phyloP scores from a whole-genome alignment of 2,329 filamentous ascomycete species.

The Aspergillus sp. region DNA sequence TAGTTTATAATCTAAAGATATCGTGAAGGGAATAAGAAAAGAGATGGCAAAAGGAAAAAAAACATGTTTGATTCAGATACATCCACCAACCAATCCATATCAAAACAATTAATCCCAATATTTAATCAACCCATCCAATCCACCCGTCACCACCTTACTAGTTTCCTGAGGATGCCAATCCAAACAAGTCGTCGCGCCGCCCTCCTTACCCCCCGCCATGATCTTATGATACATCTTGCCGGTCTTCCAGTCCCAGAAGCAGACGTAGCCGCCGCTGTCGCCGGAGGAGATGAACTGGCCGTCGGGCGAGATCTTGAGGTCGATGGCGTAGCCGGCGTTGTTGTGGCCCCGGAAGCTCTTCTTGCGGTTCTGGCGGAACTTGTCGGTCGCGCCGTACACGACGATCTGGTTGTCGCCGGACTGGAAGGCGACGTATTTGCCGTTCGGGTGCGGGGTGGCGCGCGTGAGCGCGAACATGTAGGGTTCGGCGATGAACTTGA shows the following conservation, averaged over 20 bases:
- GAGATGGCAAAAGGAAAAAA: background rate
- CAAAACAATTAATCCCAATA: slow-evolving; percentile 73
- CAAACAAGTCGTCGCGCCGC: slow-evolving; percentile 77
- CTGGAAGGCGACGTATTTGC: slow-evolving; percentile 94
- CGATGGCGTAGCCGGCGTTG: slow-evolving; percentile 89
- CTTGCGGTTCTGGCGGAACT: slow-evolving; percentile 95
- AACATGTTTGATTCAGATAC: too few species aligned
- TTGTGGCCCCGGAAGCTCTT: slow-evolving; percentile 97
- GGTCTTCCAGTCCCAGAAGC: slow-evolving; percentile 99
- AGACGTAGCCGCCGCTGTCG: slow-evolving; percentile 84
- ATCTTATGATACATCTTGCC: slow-evolving; percentile 99
- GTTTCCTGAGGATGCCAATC: slow-evolving; percentile 98
- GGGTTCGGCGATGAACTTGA: slow-evolving; percentile 96
- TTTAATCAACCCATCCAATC: slow-evolving; percentile 81
- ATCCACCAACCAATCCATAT: too few species aligned
- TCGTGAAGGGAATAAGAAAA: background rate
- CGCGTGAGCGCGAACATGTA: slow-evolving; percentile 97
- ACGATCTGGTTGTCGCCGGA: slow-evolving; percentile 94
- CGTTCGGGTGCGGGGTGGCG: slow-evolving; percentile 77
- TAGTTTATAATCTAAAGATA: too few species aligned
- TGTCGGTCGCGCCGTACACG: slow-evolving; percentile 90
- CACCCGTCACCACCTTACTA: slow-evolving; percentile 88
- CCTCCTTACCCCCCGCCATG: slow-evolving; percentile 65
- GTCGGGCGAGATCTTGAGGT: slow-evolving; percentile 83
- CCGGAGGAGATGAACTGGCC: slow-evolving; percentile 87